Conservation (phyloP, 2,329 filamentous ascomycete genomes). For the Alternaria consortialis region DNA sequence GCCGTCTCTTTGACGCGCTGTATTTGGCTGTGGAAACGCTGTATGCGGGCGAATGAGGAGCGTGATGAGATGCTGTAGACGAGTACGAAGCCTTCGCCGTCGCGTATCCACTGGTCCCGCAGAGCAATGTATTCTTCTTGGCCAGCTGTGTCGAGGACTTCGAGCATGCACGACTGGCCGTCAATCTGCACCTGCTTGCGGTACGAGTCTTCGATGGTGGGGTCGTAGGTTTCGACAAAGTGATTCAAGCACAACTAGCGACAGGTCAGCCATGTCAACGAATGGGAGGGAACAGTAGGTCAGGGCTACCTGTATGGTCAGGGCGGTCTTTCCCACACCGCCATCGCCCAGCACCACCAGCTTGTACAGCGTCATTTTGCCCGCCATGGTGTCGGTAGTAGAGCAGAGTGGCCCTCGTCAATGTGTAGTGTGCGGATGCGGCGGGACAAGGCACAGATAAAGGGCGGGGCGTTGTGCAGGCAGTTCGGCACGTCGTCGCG, state of each 20-base stretch:
- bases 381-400: slow-evolving; percentile 70
- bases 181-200: slow-evolving; percentile 84
- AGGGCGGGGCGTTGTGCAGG: slow-evolving; percentile 19
- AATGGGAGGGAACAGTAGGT: neutral
- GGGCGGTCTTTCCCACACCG: slow-evolving; percentile 91
- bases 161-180: slow-evolving; percentile 93
- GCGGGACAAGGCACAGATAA: slow-evolving; percentile 13
- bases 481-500: slow-evolving; percentile 29
- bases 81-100: slow-evolving; percentile 95
- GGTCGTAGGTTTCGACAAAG: slow-evolving; percentile 90
- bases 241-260: slow-evolving; percentile 90
- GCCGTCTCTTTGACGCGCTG: slow-evolving; percentile 95
- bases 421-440: slow-evolving; percentile 7
- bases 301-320: slow-evolving; percentile 83
- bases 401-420: slow-evolving; percentile 7
- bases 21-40: slow-evolving; percentile 95
- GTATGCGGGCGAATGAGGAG: slow-evolving; percentile 93
- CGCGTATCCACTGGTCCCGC: slow-evolving; percentile 97
- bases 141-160: slow-evolving; percentile 95
- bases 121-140: slow-evolving; percentile 98
- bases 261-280: slow-evolving; percentile 23
- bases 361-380: slow-evolving; percentile 96
- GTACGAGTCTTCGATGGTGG: slow-evolving; percentile 74
- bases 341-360: slow-evolving; percentile 94
- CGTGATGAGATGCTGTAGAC: slow-evolving; percentile 99